phyloP scores from a whole-genome alignment of 2,329 filamentous ascomycete species.

The Cryphonectria parasitica region DNA sequence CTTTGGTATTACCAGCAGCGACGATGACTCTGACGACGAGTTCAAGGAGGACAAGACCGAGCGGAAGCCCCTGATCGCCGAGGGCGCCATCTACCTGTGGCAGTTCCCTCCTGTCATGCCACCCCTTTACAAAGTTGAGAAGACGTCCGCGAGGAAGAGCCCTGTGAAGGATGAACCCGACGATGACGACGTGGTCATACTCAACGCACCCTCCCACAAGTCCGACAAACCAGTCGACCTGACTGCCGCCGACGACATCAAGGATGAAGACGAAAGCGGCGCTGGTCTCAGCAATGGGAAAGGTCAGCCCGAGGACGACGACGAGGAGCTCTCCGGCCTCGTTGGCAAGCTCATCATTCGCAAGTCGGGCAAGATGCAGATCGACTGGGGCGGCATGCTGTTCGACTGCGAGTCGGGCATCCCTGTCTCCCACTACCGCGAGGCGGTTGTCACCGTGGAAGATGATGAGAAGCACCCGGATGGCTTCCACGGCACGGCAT shows the following conservation, averaged over 20 bases:
- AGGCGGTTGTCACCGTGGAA: slow-evolving; percentile 63
- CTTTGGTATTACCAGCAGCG: slow-evolving; percentile 31
- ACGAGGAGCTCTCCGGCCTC: slow-evolving; percentile 53
- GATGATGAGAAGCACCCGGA: slow-evolving; percentile 54
- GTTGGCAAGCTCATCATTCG: slow-evolving; percentile 64
- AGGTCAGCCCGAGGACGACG: slow-evolving; percentile 35
- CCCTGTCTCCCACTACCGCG: slow-evolving; percentile 57
- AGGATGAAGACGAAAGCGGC: slow-evolving; percentile 33
- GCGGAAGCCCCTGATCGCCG: slow-evolving; percentile 38
- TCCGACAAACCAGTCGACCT: slow-evolving; percentile 45
- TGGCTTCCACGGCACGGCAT: slow-evolving; percentile 53
- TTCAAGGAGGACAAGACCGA: slow-evolving; percentile 21
- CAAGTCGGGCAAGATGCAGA: slow-evolving; percentile 64
- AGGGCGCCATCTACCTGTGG: slow-evolving; percentile 66
- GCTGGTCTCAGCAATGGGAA: slow-evolving; percentile 37
- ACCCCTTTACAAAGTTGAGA: slow-evolving; percentile 47
- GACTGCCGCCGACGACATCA: slow-evolving; percentile 39
- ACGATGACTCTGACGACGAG: slow-evolving; percentile 24
- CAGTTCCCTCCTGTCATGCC: slow-evolving; percentile 67
- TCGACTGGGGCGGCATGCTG: slow-evolving; percentile 64
- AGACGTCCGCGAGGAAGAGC: slow-evolving; percentile 27
- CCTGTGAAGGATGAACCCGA: slow-evolving; percentile 48
- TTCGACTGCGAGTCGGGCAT: slow-evolving; percentile 59
- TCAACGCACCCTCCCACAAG: slow-evolving; percentile 39
- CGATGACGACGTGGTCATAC: slow-evolving; percentile 43